Evolutionary conservation across 1,139 yeast species (phyloP), one percentile per base, ranked within the genome.

Genomic region (Pneumocystis jirovecii): DNA sequence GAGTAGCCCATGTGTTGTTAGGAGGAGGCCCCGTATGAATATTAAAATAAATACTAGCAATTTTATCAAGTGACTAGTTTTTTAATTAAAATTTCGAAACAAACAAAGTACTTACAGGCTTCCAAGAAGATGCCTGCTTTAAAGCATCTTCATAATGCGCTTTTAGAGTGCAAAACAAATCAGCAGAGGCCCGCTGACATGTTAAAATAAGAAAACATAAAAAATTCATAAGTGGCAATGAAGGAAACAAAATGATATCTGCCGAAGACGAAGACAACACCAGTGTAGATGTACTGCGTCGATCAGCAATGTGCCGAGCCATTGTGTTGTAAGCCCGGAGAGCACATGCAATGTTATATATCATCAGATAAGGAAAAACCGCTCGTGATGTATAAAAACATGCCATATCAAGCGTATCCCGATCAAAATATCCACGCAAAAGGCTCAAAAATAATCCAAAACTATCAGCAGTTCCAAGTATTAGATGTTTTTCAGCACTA

Each of bases 391-490:
- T 76, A 70, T 80, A 86, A 21, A 80, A 73, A 1, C 85, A 86
- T 3, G 83, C 81, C 64, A 81, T 81, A 0, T 68, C 70, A 3
- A 67, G 66, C 2, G 69, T 68, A 35, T 74, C 78, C 50, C 76
- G 77, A 4, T 71, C 66, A 68, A 76, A 82, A 91, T 93, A 87
- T 21, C 80, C 78, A 74, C 77, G 82, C 68, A 87, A 78, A 70
- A 83, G 79, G 35, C 80, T 78, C 2, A 82, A 80, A 70, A 87
- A 83, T 44, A 78, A 75, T 0, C 78, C 76, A 29, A 86, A 77
- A 21, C 89, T 81, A 66, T 83, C 85, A 66, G 78, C 77, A 7
- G 87, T 85, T 1, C 96, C 96, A 69, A 85, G 77, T 40, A 88
- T 78, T 69, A 87, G 78, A 72, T 86, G 88, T 71, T 79, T 77